Percentiles rank a stretch among this genome's conserved stretches.
These are phyloP conservation scores for Kodamaea leandrae DNA, from an alignment of 805 yeast genomes.

Conservation along the genomic window DNA sequence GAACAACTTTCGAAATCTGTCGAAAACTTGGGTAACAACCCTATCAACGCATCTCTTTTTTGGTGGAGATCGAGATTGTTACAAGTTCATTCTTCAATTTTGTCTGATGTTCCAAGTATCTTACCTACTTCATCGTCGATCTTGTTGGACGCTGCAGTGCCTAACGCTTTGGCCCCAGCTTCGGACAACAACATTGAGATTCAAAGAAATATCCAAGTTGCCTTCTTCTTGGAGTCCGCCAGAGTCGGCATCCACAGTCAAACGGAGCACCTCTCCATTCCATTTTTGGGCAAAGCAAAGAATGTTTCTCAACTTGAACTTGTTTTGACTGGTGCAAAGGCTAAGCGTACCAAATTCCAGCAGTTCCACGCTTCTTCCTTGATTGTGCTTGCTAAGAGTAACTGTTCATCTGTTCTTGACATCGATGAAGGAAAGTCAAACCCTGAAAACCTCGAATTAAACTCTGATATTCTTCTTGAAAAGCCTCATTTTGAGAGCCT, in stretches of 20 bases:
- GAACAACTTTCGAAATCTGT: slow-evolving; percentile 12
- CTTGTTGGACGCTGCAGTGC: slow-evolving; percentile 34
- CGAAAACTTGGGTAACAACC: slow-evolving; percentile 17
- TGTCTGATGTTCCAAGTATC: slow-evolving; percentile 59
- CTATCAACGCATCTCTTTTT: slow-evolving; percentile 46
- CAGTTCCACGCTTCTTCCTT: slow-evolving; percentile 67
- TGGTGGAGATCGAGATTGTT: slow-evolving; percentile 81
- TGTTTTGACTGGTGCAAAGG: slow-evolving; percentile 82
- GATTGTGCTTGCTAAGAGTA: slow-evolving; percentile 67
- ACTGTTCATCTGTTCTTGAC: slow-evolving; percentile 24
- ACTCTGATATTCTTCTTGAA: slow-evolving; percentile 78
- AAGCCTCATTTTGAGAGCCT: slow-evolving; percentile 66
- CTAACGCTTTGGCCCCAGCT: slow-evolving; percentile 28
- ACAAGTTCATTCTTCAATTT: slow-evolving; percentile 60
- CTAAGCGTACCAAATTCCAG: slow-evolving; percentile 84
- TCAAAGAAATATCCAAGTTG: slow-evolving; percentile 39
- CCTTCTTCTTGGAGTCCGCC: slow-evolving; percentile 65
- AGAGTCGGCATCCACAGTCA: slow-evolving; percentile 60
- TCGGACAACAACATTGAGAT: slow-evolving; percentile 28
- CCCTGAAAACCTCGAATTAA: slow-evolving; percentile 60
- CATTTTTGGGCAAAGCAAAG: slow-evolving; percentile 54
- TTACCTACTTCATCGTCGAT: slow-evolving; percentile 42
- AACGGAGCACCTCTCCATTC: slow-evolving; percentile 59
- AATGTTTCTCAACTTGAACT: slow-evolving; percentile 58
- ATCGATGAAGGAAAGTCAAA: slow-evolving; percentile 17